These are phyloP conservation scores for Colletotrichum godetiae DNA, from an alignment of 2,329 filamentous ascomycete genomes.

Conservation along the genomic window DNA sequence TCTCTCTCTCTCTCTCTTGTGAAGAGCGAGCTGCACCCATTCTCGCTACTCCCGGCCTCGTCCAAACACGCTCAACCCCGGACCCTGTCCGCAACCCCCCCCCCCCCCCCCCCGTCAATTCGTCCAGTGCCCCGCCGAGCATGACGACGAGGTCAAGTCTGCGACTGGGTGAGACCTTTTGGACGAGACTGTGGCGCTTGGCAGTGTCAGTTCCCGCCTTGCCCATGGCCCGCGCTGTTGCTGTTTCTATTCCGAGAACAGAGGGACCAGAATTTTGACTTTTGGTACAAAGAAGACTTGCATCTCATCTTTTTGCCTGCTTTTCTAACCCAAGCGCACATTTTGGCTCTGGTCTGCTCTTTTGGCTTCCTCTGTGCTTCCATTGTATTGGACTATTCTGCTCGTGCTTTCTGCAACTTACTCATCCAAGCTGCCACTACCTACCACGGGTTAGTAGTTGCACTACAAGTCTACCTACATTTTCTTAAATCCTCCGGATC, in stretches of 20 bases:
- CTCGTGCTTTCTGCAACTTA: slow-evolving; percentile 4
- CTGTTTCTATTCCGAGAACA: slow-evolving; percentile 32
- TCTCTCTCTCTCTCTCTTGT: background rate
- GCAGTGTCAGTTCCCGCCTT: slow-evolving; percentile 33
- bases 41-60: background rate
- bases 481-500: background rate
- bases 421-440: slow-evolving; percentile 12
- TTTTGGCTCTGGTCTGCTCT: background rate
- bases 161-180: slow-evolving; percentile 33
- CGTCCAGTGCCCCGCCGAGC: slow-evolving; percentile 17
- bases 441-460: too few species aligned
- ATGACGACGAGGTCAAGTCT: slow-evolving; percentile 32
- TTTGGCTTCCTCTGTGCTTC: slow-evolving; percentile 5
- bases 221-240: slow-evolving; percentile 29
- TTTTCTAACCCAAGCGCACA: background rate
- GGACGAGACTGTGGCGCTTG: slow-evolving; percentile 32
- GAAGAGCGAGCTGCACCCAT: background rate
- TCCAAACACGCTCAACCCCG: slow-evolving; percentile 20
- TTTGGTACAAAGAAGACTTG: slow-evolving; percentile 25
- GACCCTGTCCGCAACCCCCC: slow-evolving; percentile 17
- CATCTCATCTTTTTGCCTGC: slow-evolving; percentile 21
- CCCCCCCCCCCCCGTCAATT: slow-evolving; percentile 3
- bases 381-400: background rate
- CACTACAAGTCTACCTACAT: background rate
- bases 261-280: slow-evolving; percentile 16